Percentiles rank a stretch among this genome's conserved stretches.
Conservation (phyloP, 257 asterid genomes). For the Cordia subcordata region DNA sequence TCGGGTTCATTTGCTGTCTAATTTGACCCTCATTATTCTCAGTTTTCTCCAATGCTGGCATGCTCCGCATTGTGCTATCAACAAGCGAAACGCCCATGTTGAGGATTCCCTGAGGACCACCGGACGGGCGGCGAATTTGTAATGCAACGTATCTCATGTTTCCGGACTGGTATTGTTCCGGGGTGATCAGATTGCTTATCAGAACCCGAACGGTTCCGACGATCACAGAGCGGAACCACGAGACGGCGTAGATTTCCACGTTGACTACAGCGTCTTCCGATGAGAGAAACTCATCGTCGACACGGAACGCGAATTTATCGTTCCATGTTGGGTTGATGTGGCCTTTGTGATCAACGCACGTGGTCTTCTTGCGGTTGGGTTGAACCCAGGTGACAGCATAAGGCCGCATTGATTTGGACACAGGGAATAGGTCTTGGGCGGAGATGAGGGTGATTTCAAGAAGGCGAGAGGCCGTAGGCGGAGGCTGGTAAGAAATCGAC, state of each 20-base stretch:
- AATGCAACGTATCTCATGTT: slow-evolving; percentile 48
- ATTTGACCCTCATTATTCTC: slow-evolving; percentile 3
- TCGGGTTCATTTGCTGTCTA: slow-evolving; percentile 9
- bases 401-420: slow-evolving; percentile 56
- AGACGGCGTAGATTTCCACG: slow-evolving; percentile 51
- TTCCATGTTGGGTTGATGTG: slow-evolving; percentile 63
- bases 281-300: slow-evolving; percentile 35
- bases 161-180: neutral
- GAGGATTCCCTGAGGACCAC: slow-evolving; percentile 79
- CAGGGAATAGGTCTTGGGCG: slow-evolving; percentile 59
- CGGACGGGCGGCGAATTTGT: slow-evolving; percentile 62
- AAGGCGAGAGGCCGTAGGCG: slow-evolving; percentile 18
- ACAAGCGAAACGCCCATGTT: slow-evolving; percentile 63
- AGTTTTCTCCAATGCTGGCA: slow-evolving; percentile 20
- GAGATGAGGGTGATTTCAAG: slow-evolving; percentile 64
- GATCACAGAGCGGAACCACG: slow-evolving; percentile 61
- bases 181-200: slow-evolving; percentile 37
- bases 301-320: slow-evolving; percentile 52
- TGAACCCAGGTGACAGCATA: slow-evolving; percentile 58
- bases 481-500: neutral
- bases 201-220: slow-evolving; percentile 55
- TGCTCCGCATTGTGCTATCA: slow-evolving; percentile 39
- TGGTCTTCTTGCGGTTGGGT: slow-evolving; percentile 39
- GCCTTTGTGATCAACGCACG: slow-evolving; percentile 48
- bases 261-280: slow-evolving; percentile 35